Evolutionary conservation across 2,329 filamentous ascomycete genomes (phyloP).

Genomic region (Colletotrichum sp.): DNA sequence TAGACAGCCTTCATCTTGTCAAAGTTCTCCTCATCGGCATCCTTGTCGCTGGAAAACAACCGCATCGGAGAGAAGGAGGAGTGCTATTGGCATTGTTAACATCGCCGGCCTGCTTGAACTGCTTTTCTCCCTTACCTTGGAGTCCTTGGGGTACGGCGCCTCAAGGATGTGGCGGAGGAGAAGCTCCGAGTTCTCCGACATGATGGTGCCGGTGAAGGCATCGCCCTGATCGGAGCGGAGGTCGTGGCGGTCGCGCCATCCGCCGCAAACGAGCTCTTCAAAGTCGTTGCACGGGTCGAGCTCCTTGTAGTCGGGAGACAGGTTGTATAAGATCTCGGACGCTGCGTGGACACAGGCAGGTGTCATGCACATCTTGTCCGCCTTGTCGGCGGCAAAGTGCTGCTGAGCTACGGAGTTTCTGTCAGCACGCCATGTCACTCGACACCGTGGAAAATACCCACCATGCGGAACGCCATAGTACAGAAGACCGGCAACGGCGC

Average conservation of each 20-base stretch:
- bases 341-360: constrained; percentile 34
- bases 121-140: constrained; percentile 32
- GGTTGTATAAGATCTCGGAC: constrained; percentile 32
- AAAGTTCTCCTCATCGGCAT: constrained; percentile 66
- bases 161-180: constrained; percentile 69
- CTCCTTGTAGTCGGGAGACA: constrained; percentile 54
- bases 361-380: constrained; percentile 25
- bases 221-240: constrained; percentile 68
- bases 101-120: not conserved
- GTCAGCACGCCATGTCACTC: not conserved
- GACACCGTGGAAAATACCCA: not conserved
- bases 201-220: constrained; percentile 64
- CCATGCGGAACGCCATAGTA: not conserved
- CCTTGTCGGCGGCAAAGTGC: not conserved
- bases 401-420: not conserved
- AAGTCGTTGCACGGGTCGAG: constrained; percentile 75
- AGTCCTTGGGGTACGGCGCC: constrained; percentile 53
- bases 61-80: constrained; percentile 52
- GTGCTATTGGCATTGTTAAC: constrained; percentile 38
- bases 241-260: constrained; percentile 68
- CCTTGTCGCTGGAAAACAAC: constrained; percentile 38
- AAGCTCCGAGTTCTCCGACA: constrained; percentile 64
- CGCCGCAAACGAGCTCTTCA: constrained; percentile 70
- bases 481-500: constrained; percentile 1
- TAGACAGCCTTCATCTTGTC: constrained; percentile 69